These are phyloP conservation scores for Coniochaeta ligniaria DNA, from an alignment of 2,329 filamentous ascomycete genomes.

Conservation along the genomic window DNA sequence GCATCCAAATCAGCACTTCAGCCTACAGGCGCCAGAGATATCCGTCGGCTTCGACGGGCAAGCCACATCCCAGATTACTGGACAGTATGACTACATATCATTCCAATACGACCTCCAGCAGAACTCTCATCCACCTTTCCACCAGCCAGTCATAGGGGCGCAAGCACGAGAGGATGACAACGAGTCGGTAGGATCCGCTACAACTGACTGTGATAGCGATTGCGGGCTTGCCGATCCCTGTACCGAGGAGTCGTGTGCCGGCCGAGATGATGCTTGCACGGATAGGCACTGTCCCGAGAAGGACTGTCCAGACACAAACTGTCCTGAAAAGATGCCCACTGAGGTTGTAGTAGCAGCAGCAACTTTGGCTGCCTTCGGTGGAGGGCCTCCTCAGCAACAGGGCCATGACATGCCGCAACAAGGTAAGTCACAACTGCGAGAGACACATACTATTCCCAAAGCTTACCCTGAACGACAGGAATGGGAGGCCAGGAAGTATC, in stretches of 20 bases:
- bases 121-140: neutral
- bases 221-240: conserved; percentile 20
- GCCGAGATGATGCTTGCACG: conserved; percentile 17
- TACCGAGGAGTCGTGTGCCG: conserved; percentile 16
- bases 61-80: neutral
- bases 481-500: neutral
- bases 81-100: neutral
- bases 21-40: neutral
- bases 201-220: conserved; percentile 17
- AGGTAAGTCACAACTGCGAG: neutral
- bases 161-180: conserved; percentile 13
- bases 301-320: conserved; percentile 13
- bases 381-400: conserved; percentile 9
- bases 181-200: conserved; percentile 11
- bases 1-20: neutral
- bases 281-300: conserved; percentile 11
- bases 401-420: conserved; percentile 2
- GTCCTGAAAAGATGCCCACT: conserved; percentile 7
- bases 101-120: neutral
- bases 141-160: neutral
- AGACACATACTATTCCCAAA: neutral
- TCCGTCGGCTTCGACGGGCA: neutral
- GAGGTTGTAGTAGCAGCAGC: conserved; percentile 20
- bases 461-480: neutral
- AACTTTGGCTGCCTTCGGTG: conserved; percentile 21